Percentiles rank a stretch among this genome's conserved stretches.
Evolutionary conservation across 2,329 filamentous ascomycete genomes (phyloP).

Genomic region (Venturia oleaginea): DNA sequence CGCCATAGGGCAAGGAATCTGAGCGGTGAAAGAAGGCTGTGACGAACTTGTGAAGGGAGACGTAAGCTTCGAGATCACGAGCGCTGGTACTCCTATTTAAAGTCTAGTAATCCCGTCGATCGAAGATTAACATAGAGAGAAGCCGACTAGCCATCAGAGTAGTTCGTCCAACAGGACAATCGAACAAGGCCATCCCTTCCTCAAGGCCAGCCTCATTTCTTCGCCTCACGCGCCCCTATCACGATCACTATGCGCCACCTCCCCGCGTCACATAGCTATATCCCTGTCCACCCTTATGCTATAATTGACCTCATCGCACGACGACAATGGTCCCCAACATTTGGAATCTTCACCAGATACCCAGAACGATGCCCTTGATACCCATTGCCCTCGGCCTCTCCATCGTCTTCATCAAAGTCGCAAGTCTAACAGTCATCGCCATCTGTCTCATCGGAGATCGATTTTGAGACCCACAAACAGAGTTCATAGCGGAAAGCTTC

Average conservation of each 20-base stretch:
- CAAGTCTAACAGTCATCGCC: constrained; percentile 13
- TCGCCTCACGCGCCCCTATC: not conserved
- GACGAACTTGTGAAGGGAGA: too few species aligned
- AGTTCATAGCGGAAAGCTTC: not conserved
- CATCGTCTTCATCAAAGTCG: constrained; percentile 16
- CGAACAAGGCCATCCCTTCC: constrained; percentile 1
- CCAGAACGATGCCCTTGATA: constrained; percentile 14
- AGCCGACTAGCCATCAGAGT: not conserved
- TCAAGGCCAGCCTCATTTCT: not conserved
- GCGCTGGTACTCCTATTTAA: too few species aligned
- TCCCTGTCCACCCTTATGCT: not conserved
- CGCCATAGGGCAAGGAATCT: too few species aligned
- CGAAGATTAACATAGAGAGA: too few species aligned
- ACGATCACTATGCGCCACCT: not conserved
- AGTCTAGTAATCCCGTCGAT: too few species aligned
- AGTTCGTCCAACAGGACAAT: not conserved
- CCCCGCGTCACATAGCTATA: not conserved
- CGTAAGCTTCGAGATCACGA: too few species aligned
- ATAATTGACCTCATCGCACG: not conserved
- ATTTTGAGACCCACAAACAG: not conserved
- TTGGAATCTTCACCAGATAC: too few species aligned
- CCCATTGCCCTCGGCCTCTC: constrained; percentile 13
- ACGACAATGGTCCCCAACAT: not conserved
- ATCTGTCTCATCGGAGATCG: constrained; percentile 13
- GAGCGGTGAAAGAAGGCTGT: too few species aligned